These are phyloP conservation scores for Penicillium expansum DNA, from an alignment of 2,329 filamentous ascomycete genomes.

Conservation along the genomic window DNA sequence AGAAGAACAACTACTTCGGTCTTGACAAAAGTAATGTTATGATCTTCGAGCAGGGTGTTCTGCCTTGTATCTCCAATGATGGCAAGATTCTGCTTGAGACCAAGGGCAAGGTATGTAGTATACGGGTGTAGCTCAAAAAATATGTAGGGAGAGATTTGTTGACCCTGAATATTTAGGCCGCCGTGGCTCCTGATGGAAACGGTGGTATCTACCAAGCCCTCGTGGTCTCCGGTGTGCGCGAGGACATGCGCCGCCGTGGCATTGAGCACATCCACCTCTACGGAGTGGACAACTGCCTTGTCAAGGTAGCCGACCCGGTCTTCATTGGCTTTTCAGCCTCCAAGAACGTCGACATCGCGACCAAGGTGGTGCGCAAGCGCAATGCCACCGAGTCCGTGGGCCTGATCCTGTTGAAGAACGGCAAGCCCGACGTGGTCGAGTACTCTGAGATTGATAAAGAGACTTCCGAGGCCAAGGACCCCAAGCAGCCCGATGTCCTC, in stretches of 20 bases:
- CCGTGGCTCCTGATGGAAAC: slow-evolving; percentile 95
- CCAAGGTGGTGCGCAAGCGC: slow-evolving; percentile 98
- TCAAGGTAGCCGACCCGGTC: slow-evolving; percentile 93
- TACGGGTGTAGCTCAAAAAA: not conserved
- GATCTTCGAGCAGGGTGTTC: slow-evolving; percentile 94
- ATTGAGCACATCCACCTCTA: slow-evolving; percentile 96
- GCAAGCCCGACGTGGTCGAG: slow-evolving; percentile 94
- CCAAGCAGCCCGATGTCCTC: slow-evolving; percentile 74
- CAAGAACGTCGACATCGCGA: slow-evolving; percentile 89
- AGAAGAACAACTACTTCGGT: slow-evolving; percentile 87
- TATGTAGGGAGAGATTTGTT: not conserved
- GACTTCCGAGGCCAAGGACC: slow-evolving; percentile 84
- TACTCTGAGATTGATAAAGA: slow-evolving; percentile 93
- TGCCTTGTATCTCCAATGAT: slow-evolving; percentile 95
- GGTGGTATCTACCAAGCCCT: slow-evolving; percentile 95
- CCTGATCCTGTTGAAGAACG: slow-evolving; percentile 90
- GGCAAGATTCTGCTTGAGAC: slow-evolving; percentile 93
- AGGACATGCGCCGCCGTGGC: slow-evolving; percentile 83
- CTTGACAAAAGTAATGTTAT: slow-evolving; percentile 78
- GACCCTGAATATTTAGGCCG: slow-evolving; percentile 54
- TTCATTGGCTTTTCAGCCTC: slow-evolving; percentile 92
- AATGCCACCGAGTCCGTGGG: slow-evolving; percentile 94
- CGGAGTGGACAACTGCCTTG: slow-evolving; percentile 99
- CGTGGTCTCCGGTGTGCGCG: slow-evolving; percentile 72
- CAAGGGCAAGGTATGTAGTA: slow-evolving; percentile 66